These are phyloP conservation scores for Begonia masoniana DNA, from an alignment of 306 rosid genomes.

Conservation along the genomic window DNA sequence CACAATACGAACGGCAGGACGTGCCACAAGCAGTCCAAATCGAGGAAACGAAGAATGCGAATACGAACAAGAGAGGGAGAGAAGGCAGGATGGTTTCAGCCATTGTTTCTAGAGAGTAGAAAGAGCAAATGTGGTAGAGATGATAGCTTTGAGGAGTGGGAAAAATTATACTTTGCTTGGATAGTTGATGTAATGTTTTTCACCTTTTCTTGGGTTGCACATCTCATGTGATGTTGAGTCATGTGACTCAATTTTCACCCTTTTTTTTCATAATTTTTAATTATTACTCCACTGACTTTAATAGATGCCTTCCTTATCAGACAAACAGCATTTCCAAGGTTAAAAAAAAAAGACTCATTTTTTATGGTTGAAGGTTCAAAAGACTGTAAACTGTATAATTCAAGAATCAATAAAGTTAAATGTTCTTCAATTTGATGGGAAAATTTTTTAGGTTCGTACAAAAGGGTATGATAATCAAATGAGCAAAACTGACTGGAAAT, in stretches of 20 bases:
- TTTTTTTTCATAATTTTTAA: constrained; percentile 11
- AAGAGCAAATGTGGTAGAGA: constrained; percentile 7
- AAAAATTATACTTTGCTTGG: constrained; percentile 35
- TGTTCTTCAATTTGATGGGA: too few species aligned
- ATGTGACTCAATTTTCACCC: constrained; percentile 37
- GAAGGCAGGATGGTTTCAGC: constrained; percentile 9
- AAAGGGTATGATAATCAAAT: too few species aligned
- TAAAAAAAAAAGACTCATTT: too few species aligned
- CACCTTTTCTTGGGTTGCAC: constrained; percentile 9
- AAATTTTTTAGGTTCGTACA: too few species aligned
- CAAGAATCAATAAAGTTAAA: too few species aligned
- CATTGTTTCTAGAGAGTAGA: constrained; percentile 26
- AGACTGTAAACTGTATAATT: too few species aligned
- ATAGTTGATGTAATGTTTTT: constrained; percentile 5
- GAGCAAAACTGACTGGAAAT: too few species aligned
- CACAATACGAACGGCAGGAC: constrained; percentile 74
- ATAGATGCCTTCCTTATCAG: too few species aligned
- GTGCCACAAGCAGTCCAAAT: neutral
- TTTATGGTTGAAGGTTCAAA: too few species aligned
- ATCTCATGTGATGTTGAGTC: constrained; percentile 34
- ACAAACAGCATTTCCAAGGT: too few species aligned
- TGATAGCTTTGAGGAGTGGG: constrained; percentile 1
- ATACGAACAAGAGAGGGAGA: constrained; percentile 17
- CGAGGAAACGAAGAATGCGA: constrained; percentile 12
- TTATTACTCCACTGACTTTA: too few species aligned